Base-by-base conservation (phyloP, 139 green algal species). In the Mesotaenium endlicherianum region DNA sequence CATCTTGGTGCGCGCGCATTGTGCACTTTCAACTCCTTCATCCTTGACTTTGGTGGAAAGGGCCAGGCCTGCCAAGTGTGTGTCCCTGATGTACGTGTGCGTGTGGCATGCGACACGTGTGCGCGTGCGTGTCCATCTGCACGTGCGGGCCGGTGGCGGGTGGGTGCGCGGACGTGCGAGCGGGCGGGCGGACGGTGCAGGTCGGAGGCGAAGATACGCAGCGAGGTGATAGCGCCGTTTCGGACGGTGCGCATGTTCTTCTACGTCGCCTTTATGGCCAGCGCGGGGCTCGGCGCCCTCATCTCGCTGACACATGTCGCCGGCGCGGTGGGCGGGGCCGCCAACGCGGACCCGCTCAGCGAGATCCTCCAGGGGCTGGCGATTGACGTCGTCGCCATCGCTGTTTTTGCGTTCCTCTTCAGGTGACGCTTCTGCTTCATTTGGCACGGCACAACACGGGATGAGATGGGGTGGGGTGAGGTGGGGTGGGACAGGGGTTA, bases 201-300 rank as follows among this genome's bases (percentile, higher is more conserved):
- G 39, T 39, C 82, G 39, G 76, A 87, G 36, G 81, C 81, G n/a
- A 49, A 57, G 34, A 42, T 87, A n/a, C 42, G 81, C 26, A 41
- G 47, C 14, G 81, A 87, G 49, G 81, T 87, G 8, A 39, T 76
- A 6, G 26, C 83, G 16, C 81, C 81, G 44, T 87, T 87, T 44
- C 81, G 81, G n/a, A 77, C 75, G n/a, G 39, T 85, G 43, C 81
- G 81, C 75, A 87, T 87, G 59, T 82, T 83, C 57, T 42, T 87
- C 41, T 84, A 69, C 76, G 30, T 57, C n/a, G 81, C 81, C 17
- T 75, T 87, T 39, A 58, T 75, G 31, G 81, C 81, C 30, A 64
- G 39, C 47, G 81, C 77, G 17, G 59, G 20, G 14, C 3, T 87
- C n/a, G 81, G 81, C 26, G 72, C 36, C 31, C 47, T 85, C 20